A percentile compares a stretch with the other conserved stretches of the same genome.
Evolutionary conservation across 116 monocot species (phyloP).

Genomic region (Phalaenopsis hybrid): DNA sequence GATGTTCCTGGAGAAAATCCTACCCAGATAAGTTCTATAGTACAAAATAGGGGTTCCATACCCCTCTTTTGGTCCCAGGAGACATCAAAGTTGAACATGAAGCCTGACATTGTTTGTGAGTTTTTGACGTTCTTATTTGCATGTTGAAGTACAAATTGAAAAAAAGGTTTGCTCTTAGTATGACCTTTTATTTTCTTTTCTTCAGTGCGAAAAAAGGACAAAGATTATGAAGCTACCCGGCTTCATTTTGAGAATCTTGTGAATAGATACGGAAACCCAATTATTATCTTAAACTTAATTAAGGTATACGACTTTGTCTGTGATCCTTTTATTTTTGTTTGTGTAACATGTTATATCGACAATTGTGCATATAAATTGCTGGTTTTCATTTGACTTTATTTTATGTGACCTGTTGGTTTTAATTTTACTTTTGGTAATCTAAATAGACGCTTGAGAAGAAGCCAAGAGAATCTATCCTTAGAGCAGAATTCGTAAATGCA

Average conservation of each 20-base stretch:
- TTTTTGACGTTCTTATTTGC: neutral
- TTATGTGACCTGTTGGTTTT: neutral
- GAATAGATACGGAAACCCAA: slow-evolving; percentile 83
- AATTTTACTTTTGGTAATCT: neutral
- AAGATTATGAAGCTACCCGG: slow-evolving; percentile 67
- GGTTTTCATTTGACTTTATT: neutral
- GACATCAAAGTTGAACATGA: slow-evolving; percentile 70
- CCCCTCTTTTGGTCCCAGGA: slow-evolving; percentile 93
- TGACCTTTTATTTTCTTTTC: slow-evolving; percentile 5
- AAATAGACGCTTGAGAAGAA: slow-evolving; percentile 64
- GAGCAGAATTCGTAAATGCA: slow-evolving; percentile 69
- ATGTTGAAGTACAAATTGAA: neutral
- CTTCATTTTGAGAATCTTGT: slow-evolving; percentile 88
- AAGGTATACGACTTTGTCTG: slow-evolving; percentile 44
- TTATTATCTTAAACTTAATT: slow-evolving; percentile 79
- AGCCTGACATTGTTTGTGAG: slow-evolving; percentile 88
- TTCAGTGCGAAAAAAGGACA: slow-evolving; percentile 70
- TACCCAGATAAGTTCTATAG: slow-evolving; percentile 59
- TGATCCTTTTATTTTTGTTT: neutral
- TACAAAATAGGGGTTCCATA: slow-evolving; percentile 91
- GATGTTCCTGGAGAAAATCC: slow-evolving; percentile 40
- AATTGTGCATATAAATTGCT: neutral
- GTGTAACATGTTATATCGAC: neutral
- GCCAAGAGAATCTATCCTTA: slow-evolving; percentile 78
- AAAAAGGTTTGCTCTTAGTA: neutral